Percentiles rank a stretch among this genome's conserved stretches.
These are phyloP conservation scores for Porphyrellus cyaneotinctus DNA, from an alignment of 768 basidiomycete species.

Conservation along the genomic window DNA sequence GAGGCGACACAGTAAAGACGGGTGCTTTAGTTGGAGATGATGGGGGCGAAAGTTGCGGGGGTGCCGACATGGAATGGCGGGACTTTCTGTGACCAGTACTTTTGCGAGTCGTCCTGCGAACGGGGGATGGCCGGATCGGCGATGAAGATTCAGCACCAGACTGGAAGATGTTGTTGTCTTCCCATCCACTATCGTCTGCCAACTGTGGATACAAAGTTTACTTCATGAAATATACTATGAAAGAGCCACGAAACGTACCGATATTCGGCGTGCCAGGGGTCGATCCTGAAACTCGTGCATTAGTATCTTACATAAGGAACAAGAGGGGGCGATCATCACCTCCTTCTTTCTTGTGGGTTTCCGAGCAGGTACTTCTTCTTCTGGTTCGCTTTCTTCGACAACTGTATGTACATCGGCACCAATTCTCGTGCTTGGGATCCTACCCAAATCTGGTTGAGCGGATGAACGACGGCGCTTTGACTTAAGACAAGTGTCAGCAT, in stretches of 20 bases:
- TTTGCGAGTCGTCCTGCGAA: slow-evolving; percentile 43
- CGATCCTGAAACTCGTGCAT: slow-evolving; percentile 42
- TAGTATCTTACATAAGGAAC: not conserved
- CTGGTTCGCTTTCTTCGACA: slow-evolving; percentile 74
- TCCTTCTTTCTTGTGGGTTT: slow-evolving; percentile 61
- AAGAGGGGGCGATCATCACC: slow-evolving; percentile 33
- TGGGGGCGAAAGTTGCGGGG: slow-evolving; percentile 49
- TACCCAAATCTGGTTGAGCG: slow-evolving; percentile 65
- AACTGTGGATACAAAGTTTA: slow-evolving; percentile 18
- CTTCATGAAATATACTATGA: slow-evolving; percentile 3
- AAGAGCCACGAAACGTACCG: slow-evolving; percentile 37
- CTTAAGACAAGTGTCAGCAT: slow-evolving; percentile 34
- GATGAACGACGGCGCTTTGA: slow-evolving; percentile 79
- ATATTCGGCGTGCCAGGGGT: slow-evolving; percentile 51
- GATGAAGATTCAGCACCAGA: slow-evolving; percentile 89
- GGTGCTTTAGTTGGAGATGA: slow-evolving; percentile 37
- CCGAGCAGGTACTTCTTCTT: slow-evolving; percentile 54
- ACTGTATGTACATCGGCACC: slow-evolving; percentile 43
- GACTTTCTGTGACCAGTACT: slow-evolving; percentile 42
- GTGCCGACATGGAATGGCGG: slow-evolving; percentile 70
- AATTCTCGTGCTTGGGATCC: slow-evolving; percentile 36
- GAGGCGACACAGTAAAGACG: slow-evolving; percentile 18
- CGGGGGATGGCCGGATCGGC: slow-evolving; percentile 60
- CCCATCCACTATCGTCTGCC: slow-evolving; percentile 79
- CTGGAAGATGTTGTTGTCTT: slow-evolving; percentile 87